Evolutionary conservation across 306 rosid genomes (phyloP), one percentile per base, ranked within the genome.

Genomic region (Cucurbita argyrosperma): DNA sequence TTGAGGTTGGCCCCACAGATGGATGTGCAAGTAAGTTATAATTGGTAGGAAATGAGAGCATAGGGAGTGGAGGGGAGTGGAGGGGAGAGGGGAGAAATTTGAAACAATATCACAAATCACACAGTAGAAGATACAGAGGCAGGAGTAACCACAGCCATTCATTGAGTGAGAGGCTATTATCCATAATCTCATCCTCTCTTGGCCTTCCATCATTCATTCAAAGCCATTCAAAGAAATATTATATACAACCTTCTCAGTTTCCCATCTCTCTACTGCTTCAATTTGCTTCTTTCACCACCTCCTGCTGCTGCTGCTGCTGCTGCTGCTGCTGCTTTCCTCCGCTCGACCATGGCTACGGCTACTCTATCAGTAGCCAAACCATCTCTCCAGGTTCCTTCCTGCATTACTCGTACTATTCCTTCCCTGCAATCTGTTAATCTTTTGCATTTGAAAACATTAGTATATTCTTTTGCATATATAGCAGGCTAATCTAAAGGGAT

Each of bases 331-430:
- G 55, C 73, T 45, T 68, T 16, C 3, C 46, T 4, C 62, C 18
- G 21, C 39, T n/a, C 38, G 0, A 4, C 67, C 87, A 94, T 94
- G 98, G 97, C 98, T 78, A 86, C 98, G 86, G 96, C 97, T 83
- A 83, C 92, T 81, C 81, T 94, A 16, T 90, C 96, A 18, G 96
- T 87, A 82, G 96, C 96, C 88, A 92, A 92, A 77, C 89, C 98
- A 72, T 84, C 90, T 79, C 83, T 85, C 66, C 92, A 94, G 98
- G 98, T 94, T 72, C 82, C 55, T 55, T 68, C 81, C 55, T 49
- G 13, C 46, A 30, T 52, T 63, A 8, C 43, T 68, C 5, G 0
- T 21, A 30, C 39, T 35, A 18, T 16, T 37, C 7, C 3, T 54
- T 35, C 9, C 6, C 15, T 35, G 9, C 21, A 4, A 52, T 45